These are phyloP conservation scores for Primulina huaijiensis DNA, from an alignment of 257 asterid species.

Conservation along the genomic window DNA sequence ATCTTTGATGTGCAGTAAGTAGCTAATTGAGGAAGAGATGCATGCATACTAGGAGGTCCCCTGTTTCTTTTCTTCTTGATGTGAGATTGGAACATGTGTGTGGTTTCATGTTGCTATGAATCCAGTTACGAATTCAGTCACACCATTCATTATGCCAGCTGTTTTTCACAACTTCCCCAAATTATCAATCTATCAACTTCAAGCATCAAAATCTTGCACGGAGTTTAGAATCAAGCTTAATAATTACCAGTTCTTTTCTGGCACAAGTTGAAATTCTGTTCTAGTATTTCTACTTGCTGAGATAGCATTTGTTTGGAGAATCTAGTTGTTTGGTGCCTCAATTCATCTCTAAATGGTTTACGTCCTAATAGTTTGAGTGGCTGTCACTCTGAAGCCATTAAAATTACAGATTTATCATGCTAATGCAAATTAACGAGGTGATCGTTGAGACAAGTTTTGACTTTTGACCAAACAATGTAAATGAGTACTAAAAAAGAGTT, in stretches of 20 bases:
- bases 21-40: conserved; percentile 19
- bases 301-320: background rate
- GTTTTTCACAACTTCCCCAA: conserved; percentile 29
- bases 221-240: conserved; percentile 16
- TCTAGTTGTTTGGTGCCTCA: background rate
- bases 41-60: conserved; percentile 28
- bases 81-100: conserved; percentile 26
- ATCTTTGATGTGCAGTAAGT: conserved; percentile 17
- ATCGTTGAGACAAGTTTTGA: background rate
- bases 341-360: too few species aligned
- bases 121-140: conserved; percentile 25
- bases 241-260: background rate
- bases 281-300: background rate
- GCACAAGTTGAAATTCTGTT: too few species aligned
- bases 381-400: too few species aligned
- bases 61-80: conserved; percentile 25
- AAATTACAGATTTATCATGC: too few species aligned
- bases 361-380: too few species aligned
- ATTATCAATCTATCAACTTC: conserved; percentile 19
- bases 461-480: background rate
- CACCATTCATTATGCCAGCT: conserved; percentile 38
- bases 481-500: background rate
- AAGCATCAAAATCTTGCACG: conserved; percentile 2
- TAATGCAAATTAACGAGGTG: too few species aligned
- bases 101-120: conserved; percentile 21